Evolutionary conservation across 257 asterid genomes (phyloP), one percentile per base, ranked within the genome.

Genomic region (Penstemon eatonii): DNA sequence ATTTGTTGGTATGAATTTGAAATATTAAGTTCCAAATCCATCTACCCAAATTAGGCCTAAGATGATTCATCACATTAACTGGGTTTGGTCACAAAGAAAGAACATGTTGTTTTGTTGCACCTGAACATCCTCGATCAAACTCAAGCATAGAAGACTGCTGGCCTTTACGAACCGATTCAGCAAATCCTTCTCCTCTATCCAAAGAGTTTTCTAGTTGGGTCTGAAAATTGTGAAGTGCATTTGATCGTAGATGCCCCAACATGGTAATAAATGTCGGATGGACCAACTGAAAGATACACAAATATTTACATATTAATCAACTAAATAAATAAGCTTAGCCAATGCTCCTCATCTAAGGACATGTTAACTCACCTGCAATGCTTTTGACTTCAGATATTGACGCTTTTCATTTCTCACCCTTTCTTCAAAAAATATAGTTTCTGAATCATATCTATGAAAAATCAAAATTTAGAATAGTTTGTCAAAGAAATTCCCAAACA

Each of bases 61-160:
- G 33, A 25, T 25, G 33, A 25, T 25, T 25, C 33, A 25, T 25
- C 33, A 25, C 33, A 25, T 25, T 25, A 1, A 25, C 33, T 25
- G 33, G 33, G 33, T 25, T 25, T 25, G 33, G 33, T 25, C 33
- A 25, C 33, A 25, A 25, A 25, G 33, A 3, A n/a, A 46, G 9
- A 8, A 60, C 58, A 61, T 54, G 64, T 6, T 60, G 49, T 13
- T 47, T 60, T 44, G 25, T 60, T 33, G 71, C 68, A 87, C 95
- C 91, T 85, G 81, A 74, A 81, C 79, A 85, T 44, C 85, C 85
- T 60, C 46, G 67, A 52, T 86, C 92, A 73, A 88, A 88, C 75
- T 79, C 75, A 8, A 65, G 70, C 72, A 77, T 71, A 39, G 81
- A 67, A 60, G 80, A 78, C 56, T 59, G 75, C 25, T 65, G 65